phyloP scores from a whole-genome alignment of 805 yeast genomes.

The Starmera pachycereana region DNA sequence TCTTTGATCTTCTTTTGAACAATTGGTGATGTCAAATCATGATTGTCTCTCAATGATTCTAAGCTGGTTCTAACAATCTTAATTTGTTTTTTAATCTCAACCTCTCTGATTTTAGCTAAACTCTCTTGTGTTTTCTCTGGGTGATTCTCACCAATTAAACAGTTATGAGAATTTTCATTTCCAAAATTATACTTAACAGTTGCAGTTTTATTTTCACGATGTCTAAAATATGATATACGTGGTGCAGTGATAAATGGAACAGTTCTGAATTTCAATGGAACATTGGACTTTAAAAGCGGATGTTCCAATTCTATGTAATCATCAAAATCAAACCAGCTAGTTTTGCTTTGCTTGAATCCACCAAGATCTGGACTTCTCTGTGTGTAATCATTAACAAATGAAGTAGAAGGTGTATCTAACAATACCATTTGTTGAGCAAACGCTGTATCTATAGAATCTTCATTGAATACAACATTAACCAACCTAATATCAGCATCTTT shows the following conservation, averaged over 20 bases:
- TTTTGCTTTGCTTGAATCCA: conserved; percentile 8
- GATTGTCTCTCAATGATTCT: conserved; percentile 10
- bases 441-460: conserved; percentile 35
- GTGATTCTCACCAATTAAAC: conserved; percentile 39
- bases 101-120: conserved; percentile 30
- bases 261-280: conserved; percentile 31
- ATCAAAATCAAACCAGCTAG: conserved; percentile 61
- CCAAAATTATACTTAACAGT: conserved; percentile 50
- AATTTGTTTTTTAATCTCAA: conserved; percentile 30
- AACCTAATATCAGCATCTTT: conserved; percentile 60
- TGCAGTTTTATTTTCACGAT: conserved; percentile 31
- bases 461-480: conserved; percentile 53
- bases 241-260: conserved; percentile 44
- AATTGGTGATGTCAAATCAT: not conserved
- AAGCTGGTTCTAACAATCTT: conserved; percentile 18
- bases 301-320: conserved; percentile 68
- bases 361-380: conserved; percentile 8
- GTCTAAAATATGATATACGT: conserved; percentile 49
- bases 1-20: conserved; percentile 10
- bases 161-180: conserved; percentile 40
- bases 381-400: conserved; percentile 1
- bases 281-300: conserved; percentile 26
- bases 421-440: conserved; percentile 25
- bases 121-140: conserved; percentile 46
- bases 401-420: conserved; percentile 8